Evolutionary conservation across 768 basidiomycete genomes (phyloP), one percentile per base, ranked within the genome.

Genomic region (Auricularia heimuer): DNA sequence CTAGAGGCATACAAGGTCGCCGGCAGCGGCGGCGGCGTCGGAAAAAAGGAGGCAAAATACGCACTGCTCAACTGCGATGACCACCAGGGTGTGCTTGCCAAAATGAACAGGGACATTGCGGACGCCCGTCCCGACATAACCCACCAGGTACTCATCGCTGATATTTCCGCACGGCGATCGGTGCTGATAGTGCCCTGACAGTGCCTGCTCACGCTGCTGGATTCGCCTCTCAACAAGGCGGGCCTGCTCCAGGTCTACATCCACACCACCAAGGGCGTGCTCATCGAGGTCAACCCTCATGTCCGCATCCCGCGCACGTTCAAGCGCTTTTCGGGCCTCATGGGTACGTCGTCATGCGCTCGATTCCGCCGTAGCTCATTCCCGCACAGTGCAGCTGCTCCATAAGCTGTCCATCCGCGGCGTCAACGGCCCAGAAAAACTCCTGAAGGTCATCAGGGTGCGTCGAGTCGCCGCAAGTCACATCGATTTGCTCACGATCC

Each of bases 91-190:
- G 97, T 99, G 69, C 81, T 99, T 67, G 96, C 97, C 3, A 98
- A 97, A 77, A 97, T 94, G 0, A 94, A 94, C 16, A 84, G 96
- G 73, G 97, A 99, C 77, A 98, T 98, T 67, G 97, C 97, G 16
- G 95, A 98, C 77, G 97, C 97, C n/a, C 81, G 97, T 68, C 97
- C 97, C 2, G 97, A 98, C 77, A 98, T 98, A 71, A 98, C 97
- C 0, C 97, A 99, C 74, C 97, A 98, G 85, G 94, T 93, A 29
- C 29, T 29, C 29, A 29, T 29, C 29, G 29, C 29, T 29, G 29
- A 29, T 29, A 29, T 29, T 29, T 29, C 29, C 29, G 29, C 29
- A 29, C 29, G 29, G 29, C 29, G 29, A 29, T 37, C 3, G 33
- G 16, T 4, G 33, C 34, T 51, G 18, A 21, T 21, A 29, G 29